Percentiles rank a stretch among this genome's conserved stretches.
Evolutionary conservation across 805 yeast genomes (phyloP).

Genomic region (Metschnikowia rubicola): DNA sequence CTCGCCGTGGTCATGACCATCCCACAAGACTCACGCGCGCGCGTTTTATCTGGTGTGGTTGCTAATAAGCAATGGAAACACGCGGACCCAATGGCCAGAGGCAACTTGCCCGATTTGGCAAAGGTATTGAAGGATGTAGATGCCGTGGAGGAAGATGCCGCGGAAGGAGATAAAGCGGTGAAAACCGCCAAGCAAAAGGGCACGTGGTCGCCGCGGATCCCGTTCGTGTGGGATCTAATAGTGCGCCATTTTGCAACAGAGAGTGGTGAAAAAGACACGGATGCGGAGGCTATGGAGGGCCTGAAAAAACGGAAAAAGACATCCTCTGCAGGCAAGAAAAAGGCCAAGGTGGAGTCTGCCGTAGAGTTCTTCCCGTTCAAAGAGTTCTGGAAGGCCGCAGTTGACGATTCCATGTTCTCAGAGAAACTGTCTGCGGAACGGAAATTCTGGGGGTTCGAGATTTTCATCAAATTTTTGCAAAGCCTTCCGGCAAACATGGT

Average conservation of each 20-base stretch:
- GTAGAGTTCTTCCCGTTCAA: conserved; percentile 31
- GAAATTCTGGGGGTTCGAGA: conserved; percentile 81
- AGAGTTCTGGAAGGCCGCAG: conserved; percentile 76
- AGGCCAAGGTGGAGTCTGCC: conserved; percentile 17
- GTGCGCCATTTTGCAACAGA: conserved; percentile 38
- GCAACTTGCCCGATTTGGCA: conserved; percentile 59
- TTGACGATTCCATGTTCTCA: conserved; percentile 79
- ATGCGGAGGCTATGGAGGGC: conserved; percentile 18
- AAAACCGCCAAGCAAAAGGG: conserved; percentile 51
- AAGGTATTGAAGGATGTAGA: conserved; percentile 62
- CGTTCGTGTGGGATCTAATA: conserved; percentile 70
- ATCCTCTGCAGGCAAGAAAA: conserved; percentile 20
- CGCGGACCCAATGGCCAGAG: conserved; percentile 69
- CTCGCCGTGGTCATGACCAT: conserved; percentile 64
- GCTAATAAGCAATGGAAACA: conserved; percentile 52
- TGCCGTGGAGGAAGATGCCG: conserved; percentile 35
- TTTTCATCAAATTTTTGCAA: conserved; percentile 50
- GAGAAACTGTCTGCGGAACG: conserved; percentile 79
- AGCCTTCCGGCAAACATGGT: conserved; percentile 19
- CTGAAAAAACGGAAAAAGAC: conserved; percentile 29
- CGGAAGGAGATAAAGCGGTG: conserved; percentile 24
- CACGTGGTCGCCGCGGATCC: conserved; percentile 71
- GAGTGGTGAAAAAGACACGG: conserved; percentile 16
- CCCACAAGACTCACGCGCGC: conserved; percentile 29
- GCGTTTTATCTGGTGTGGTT: conserved; percentile 10